Base-by-base conservation (phyloP, 345 rosid species). In the Eucalyptus camaldulensis region DNA sequence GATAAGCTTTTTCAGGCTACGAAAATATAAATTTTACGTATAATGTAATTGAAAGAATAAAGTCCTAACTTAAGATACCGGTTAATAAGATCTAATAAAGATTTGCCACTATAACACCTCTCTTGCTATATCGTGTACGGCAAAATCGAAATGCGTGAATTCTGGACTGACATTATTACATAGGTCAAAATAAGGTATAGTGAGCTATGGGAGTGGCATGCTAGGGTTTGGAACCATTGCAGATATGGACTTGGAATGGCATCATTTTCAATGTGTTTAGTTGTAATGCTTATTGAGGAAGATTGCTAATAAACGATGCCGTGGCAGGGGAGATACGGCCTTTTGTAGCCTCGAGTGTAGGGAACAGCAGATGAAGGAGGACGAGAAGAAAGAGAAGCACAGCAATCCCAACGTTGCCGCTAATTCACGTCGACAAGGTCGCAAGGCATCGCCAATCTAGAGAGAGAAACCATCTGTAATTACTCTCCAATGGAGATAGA, bases 281-380 rank as follows among this genome's bases (percentile, higher is more conserved):
- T 72, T 16, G 87, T 10, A 7, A 62, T 40, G 51, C 24, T 60
- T 54, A 24, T 54, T 15, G 44, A 62, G 49, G 22, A 10, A 76
- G 49, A 85, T 54, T 4, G 12, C 76, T 11, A 81, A 15, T 8
- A 81, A 22, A 86, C 62, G 49, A 22, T 8, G 43, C 5, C 43
- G 60, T 22, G 33, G 85, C 93, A 95, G 98, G 94, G 98, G 99
- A 67, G 97, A 97, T 80, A 90, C 95, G 60, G 99, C 97, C 27
- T 97, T 97, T 93, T 97, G 99, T 88, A 95, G 98, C 88, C 89
- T 86, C 90, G 97, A 95, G 91, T 97, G 98, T 93, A 94, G 99
- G 93, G 99, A 95, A 87, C 88, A 94, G 85, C 95, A 93, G 91
- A 96, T 96, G 88, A 93, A 96, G 91, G 93, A 93, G 81, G 98